phyloP scores from a whole-genome alignment of 257 asterid species.

The Nemophila menziesii region DNA sequence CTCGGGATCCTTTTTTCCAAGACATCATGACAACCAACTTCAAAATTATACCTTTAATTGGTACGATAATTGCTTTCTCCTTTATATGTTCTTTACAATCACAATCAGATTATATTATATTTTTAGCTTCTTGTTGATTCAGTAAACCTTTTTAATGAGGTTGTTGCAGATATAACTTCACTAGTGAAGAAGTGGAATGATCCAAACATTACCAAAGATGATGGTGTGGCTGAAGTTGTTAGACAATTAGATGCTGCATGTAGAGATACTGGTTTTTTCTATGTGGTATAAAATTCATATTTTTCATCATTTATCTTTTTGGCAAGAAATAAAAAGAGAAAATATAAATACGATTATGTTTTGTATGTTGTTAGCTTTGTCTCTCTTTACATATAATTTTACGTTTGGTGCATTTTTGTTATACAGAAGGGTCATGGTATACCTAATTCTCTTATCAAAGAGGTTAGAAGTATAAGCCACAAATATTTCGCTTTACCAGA shows the following conservation, averaged over 20 bases:
- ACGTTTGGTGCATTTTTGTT: slow-evolving; percentile 1
- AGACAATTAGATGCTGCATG: slow-evolving; percentile 64
- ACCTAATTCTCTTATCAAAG: slow-evolving; percentile 44
- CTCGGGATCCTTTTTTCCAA: too few species aligned
- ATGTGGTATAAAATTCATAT: slow-evolving; percentile 55
- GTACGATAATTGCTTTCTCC: slow-evolving; percentile 15
- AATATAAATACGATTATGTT: background rate
- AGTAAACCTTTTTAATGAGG: background rate
- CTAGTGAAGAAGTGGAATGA: slow-evolving; percentile 67
- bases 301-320: too few species aligned
- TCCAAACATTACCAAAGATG: slow-evolving; percentile 42
- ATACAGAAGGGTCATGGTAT: slow-evolving; percentile 81
- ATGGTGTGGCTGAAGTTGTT: slow-evolving; percentile 54
- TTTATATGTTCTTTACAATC: background rate
- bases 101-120: background rate
- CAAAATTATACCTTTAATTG: slow-evolving; percentile 70
- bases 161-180: slow-evolving; percentile 44
- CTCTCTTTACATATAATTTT: too few species aligned
- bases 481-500: slow-evolving; percentile 53
- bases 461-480: slow-evolving; percentile 43
- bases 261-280: slow-evolving; percentile 69
- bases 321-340: too few species aligned
- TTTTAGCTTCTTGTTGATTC: background rate
- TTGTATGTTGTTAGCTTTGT: too few species aligned
- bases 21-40: slow-evolving; percentile 73